Conservation (phyloP, 257 asterid species). For the Thymus quinquecostatus region DNA sequence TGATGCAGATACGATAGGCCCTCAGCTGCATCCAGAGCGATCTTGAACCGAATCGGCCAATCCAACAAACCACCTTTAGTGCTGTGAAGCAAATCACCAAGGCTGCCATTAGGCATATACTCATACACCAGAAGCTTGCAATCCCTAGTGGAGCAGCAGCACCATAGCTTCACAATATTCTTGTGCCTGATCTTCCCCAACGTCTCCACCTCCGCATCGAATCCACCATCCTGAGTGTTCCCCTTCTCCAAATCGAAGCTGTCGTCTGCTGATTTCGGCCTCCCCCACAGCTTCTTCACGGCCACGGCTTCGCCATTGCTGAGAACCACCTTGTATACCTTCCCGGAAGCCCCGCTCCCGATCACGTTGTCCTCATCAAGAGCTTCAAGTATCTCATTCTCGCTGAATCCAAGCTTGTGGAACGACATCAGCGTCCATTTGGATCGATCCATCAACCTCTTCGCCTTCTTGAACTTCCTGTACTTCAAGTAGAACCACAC, state of each 20-base stretch:
- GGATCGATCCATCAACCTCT: conserved; percentile 59
- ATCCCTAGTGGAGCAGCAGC: conserved; percentile 74
- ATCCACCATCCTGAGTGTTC: conserved; percentile 50
- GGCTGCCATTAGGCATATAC: conserved; percentile 95
- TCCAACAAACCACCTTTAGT: conserved; percentile 73
- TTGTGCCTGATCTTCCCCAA: conserved; percentile 93
- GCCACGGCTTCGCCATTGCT: conserved; percentile 83
- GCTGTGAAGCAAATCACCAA: conserved; percentile 89
- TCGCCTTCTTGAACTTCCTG: conserved; percentile 50
- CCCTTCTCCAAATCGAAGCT: conserved; percentile 71
- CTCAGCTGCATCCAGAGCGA: conserved; percentile 90
- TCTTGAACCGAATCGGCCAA: conserved; percentile 86
- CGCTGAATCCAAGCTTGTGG: conserved; percentile 83
- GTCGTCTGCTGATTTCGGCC: conserved; percentile 52
- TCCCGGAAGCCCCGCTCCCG: conserved; percentile 93
- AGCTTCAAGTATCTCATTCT: conserved; percentile 76
- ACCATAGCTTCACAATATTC: conserved; percentile 90
- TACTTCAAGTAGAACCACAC: conserved; percentile 74
- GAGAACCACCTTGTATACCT: conserved; percentile 91
- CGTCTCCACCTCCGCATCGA: conserved; percentile 83
- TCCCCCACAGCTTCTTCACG: conserved; percentile 85
- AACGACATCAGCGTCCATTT: conserved; percentile 98
- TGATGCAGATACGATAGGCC: conserved; percentile 94
- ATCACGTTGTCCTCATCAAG: conserved; percentile 89
- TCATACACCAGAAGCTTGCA: conserved; percentile 92